A percentile compares a stretch with the other conserved stretches of the same genome.
These are phyloP conservation scores for Dendrobium huoshanense DNA, from an alignment of 106 monocot genomes.

Conservation along the genomic window DNA sequence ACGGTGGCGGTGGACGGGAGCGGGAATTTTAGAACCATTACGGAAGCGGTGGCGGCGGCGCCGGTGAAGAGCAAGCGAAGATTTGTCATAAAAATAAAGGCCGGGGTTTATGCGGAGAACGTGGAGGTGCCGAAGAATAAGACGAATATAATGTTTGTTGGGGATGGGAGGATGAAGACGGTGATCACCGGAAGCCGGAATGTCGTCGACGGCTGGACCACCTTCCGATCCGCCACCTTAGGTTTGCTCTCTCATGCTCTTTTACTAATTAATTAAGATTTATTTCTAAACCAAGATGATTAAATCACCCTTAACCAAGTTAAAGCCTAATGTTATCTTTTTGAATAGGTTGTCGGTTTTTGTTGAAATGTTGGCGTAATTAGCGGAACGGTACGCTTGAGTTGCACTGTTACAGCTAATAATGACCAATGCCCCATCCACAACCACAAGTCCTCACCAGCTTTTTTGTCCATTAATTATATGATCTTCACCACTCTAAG, in stretches of 20 bases:
- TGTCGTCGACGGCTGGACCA: slow-evolving; percentile 37
- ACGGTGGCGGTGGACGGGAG: slow-evolving; percentile 22
- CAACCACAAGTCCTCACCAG: too few species aligned
- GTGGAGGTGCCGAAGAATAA: slow-evolving; percentile 27
- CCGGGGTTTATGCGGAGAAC: slow-evolving; percentile 13
- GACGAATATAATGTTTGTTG: slow-evolving; percentile 15
- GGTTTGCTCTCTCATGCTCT: slow-evolving; percentile 11
- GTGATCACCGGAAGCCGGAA: slow-evolving; percentile 26
- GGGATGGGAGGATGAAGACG: slow-evolving; percentile 17
- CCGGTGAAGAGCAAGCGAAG: slow-evolving; percentile 14
- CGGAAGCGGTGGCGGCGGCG: slow-evolving; percentile 22
- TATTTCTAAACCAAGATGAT: too few species aligned
- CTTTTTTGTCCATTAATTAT: too few species aligned
- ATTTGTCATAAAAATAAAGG: slow-evolving; percentile 14
- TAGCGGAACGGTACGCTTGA: too few species aligned
- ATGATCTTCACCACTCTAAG: too few species aligned
- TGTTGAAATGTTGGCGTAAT: too few species aligned
- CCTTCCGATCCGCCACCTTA: slow-evolving; percentile 43
- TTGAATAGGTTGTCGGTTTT: too few species aligned
- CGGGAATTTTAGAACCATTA: slow-evolving; percentile 16
- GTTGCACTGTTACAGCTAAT: too few species aligned
- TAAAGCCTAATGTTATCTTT: too few species aligned
- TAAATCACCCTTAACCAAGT: too few species aligned
- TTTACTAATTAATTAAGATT: neutral
- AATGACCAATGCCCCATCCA: too few species aligned